Conservation (phyloP, 148 eudicot genomes). For the Cornus florida region DNA sequence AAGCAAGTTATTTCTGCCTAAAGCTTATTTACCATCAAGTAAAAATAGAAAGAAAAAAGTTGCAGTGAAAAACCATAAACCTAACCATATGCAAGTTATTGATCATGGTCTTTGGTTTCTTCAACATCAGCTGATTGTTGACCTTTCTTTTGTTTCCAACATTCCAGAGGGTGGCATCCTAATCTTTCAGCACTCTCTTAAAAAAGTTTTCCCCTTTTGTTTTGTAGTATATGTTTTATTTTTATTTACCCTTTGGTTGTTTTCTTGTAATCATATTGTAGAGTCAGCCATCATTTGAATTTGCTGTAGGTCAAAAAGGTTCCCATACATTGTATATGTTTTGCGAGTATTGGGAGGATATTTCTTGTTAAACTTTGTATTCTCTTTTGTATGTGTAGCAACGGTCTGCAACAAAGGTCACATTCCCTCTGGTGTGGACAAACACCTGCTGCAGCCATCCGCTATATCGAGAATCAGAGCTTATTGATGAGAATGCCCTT, state of each 20-base stretch:
- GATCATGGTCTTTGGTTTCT: background rate
- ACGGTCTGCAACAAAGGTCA: conserved; percentile 92
- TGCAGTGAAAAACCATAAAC: background rate
- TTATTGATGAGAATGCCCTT: conserved; percentile 68
- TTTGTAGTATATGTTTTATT: background rate
- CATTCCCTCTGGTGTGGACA: conserved; percentile 97
- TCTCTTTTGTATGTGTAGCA: conserved; percentile 48
- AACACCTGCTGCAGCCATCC: conserved; percentile 99
- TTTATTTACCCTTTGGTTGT: background rate
- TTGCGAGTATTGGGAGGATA: background rate
- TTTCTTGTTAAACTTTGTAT: background rate
- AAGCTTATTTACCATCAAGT: background rate
- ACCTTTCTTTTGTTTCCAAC: background rate
- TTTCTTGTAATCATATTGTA: background rate
- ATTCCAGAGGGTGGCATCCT: background rate
- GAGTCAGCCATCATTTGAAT: background rate
- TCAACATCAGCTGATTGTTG: background rate
- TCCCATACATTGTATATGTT: background rate
- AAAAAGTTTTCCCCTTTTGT: background rate
- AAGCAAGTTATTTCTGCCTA: background rate
- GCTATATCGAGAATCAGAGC: conserved; percentile 76
- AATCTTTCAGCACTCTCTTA: background rate
- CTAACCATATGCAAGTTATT: background rate
- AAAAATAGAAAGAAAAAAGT: background rate
- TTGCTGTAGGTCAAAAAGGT: background rate